Evolutionary conservation across 1,139 yeast genomes (phyloP).

Genomic region (Hemisphaericaspora subhashii): DNA sequence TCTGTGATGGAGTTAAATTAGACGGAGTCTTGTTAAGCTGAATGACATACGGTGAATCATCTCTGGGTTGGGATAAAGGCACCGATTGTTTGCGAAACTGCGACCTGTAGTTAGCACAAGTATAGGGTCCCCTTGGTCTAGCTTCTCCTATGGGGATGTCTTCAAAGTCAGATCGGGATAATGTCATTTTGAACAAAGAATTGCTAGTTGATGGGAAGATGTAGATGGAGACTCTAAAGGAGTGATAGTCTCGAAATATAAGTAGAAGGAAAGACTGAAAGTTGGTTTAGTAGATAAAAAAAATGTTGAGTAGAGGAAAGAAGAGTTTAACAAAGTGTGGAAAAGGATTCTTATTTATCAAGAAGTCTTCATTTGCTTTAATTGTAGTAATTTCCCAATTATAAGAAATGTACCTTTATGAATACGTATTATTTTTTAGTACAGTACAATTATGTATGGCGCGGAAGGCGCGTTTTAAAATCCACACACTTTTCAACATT

Average conservation of each 20-base stretch:
- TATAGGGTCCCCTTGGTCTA: background rate
- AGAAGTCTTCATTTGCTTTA: no score
- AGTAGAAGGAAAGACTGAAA: background rate
- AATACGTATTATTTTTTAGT: no score
- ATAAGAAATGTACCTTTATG: no score
- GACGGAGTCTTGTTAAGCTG: constrained; percentile 26
- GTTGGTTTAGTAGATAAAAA: background rate
- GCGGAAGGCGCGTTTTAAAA: no score
- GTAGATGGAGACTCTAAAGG: background rate
- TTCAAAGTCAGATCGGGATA: background rate
- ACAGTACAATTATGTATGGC: no score
- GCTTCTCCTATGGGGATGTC: background rate
- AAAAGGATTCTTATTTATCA: no score
- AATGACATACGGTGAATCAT: constrained; percentile 18
- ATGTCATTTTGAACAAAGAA: background rate
- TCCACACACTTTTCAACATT: no score
- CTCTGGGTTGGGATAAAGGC: background rate
- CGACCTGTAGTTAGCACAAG: background rate
- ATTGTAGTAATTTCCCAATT: no score
- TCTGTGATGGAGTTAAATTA: constrained; percentile 41
- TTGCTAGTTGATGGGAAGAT: no score
- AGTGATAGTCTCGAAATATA: background rate
- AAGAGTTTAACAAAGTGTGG: no score
- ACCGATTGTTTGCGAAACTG: background rate
- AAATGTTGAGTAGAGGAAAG: background rate